Evolutionary conservation across 106 monocot species (phyloP), one percentile per base, ranked within the genome.

Genomic region (Posidonia australis): DNA sequence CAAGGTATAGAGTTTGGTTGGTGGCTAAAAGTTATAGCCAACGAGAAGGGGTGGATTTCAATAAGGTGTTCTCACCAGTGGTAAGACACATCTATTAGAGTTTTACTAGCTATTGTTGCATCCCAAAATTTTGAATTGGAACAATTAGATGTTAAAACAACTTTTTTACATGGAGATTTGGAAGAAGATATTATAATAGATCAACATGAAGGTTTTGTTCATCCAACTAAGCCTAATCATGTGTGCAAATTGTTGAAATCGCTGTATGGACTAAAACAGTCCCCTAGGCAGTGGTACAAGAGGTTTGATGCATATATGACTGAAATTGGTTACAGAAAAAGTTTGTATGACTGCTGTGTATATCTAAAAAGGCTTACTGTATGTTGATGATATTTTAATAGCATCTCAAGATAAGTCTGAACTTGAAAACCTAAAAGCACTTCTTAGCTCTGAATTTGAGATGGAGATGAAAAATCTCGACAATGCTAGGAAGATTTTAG

Each of bases 351-450:
- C 22, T 12, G 13, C 25, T 24, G 25, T 55, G 24, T 55, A 0
- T 26, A 24, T 55, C 5, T n/a, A 14, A 49, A 49, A 19, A 18
- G 25, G 55, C 25, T 24, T 11, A 13, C 24, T 55, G 2, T 55
- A 55, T 55, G 55, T 55, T 9, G 55, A 55, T 55, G 55, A 27
- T 25, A 55, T 55, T 11, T 24, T 55, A 11, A 55, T 55, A 16
- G 25, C 55, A 55, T 22, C 24, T 3, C 17, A 49, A 16, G 48
- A 49, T 49, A 12, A 10, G 13, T 16, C 11, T 10, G 26, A 55
- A 26, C 5, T 55, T 24, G 25, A 11, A 5, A 22, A 25, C 11
- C 25, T 55, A n/a, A 55, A 55, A 26, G 25, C 10, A n/a, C 5
- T 10, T 16, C 25, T 55, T 10, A 0, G 10, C 25, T 24, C 55